Conservation (phyloP, 2,329 filamentous ascomycete genomes). For the Paecilomyces fulvus region DNA sequence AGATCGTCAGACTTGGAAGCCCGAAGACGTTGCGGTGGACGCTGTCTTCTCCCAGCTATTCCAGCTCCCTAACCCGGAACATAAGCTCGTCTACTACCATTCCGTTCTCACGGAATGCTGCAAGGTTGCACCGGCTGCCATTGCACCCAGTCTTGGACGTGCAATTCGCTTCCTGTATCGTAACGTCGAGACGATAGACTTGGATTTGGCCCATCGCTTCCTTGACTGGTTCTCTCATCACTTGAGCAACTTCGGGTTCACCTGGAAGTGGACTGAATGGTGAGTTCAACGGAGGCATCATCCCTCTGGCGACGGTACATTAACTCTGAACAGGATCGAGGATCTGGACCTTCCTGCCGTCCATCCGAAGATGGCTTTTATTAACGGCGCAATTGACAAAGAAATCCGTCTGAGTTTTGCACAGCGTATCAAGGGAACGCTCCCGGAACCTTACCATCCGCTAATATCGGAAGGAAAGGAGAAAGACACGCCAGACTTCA, state of each 20-base stretch:
- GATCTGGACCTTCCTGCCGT: constrained; percentile 69
- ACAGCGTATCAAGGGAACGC: constrained; percentile 86
- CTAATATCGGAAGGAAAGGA: constrained; percentile 83
- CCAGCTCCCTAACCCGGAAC: constrained; percentile 75
- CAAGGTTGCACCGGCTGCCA: constrained; percentile 92
- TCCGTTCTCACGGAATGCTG: constrained; percentile 89
- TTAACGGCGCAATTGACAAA: constrained; percentile 83
- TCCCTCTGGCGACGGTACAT: background rate
- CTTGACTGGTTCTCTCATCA: constrained; percentile 98
- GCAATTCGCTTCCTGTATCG: constrained; percentile 89
- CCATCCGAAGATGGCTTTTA: constrained; percentile 88
- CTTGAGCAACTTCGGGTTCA: constrained; percentile 96
- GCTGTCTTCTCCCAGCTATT: constrained; percentile 94
- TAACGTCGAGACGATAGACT: constrained; percentile 70
- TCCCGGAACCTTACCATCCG: constrained; percentile 72
- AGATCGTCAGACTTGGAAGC: constrained; percentile 78
- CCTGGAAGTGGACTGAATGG: constrained; percentile 99
- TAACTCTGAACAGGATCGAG: constrained; percentile 49
- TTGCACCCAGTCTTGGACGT: constrained; percentile 84
- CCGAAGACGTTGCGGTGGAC: constrained; percentile 94
- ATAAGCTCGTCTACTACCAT: constrained; percentile 96
- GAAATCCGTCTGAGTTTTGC: constrained; percentile 95
- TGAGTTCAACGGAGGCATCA: constrained; percentile 25
- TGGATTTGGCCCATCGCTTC: constrained; percentile 80
- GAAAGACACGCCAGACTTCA: constrained; percentile 92